phyloP scores from a whole-genome alignment of 2,329 filamentous ascomycete species.

The Monosporascus sp. region DNA sequence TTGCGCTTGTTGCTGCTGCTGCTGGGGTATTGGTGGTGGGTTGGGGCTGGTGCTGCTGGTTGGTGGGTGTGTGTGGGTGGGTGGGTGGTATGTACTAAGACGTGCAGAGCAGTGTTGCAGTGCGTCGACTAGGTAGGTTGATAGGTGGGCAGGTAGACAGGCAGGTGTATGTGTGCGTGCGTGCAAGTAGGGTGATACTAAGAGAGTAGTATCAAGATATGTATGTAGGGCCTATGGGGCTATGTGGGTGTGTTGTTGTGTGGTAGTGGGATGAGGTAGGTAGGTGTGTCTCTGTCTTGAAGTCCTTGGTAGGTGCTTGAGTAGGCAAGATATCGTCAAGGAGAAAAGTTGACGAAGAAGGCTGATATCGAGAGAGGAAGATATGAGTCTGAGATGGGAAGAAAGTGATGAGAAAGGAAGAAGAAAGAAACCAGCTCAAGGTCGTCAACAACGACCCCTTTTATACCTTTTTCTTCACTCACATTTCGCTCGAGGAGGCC shows the following conservation, averaged over 20 bases:
- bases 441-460: constrained; percentile 49
- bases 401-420: constrained; percentile 45
- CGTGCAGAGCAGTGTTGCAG: not conserved
- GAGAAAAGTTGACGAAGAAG: too few species aligned
- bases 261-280: not conserved
- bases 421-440: constrained; percentile 40
- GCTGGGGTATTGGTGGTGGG: constrained; percentile 1
- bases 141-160: not conserved
- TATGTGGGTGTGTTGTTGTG: not conserved
- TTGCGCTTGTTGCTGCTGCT: constrained; percentile 32
- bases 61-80: constrained; percentile 13
- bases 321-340: not conserved
- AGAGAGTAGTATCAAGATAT: constrained; percentile 7
- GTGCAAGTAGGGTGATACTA: constrained; percentile 2
- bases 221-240: constrained; percentile 4
- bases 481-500: not conserved
- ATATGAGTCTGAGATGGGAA: constrained; percentile 1
- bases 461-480: constrained; percentile 53
- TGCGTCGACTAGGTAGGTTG: not conserved
- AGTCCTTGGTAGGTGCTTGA: constrained; percentile 15
- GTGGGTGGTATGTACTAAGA: constrained; percentile 9
- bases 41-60: constrained; percentile 1
- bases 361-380: constrained; percentile 13
- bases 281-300: constrained; percentile 13
- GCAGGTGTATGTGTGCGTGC: constrained; percentile 8